phyloP scores from a whole-genome alignment of 208 protist species.

The Kentomonas sorsogonicus region DNA sequence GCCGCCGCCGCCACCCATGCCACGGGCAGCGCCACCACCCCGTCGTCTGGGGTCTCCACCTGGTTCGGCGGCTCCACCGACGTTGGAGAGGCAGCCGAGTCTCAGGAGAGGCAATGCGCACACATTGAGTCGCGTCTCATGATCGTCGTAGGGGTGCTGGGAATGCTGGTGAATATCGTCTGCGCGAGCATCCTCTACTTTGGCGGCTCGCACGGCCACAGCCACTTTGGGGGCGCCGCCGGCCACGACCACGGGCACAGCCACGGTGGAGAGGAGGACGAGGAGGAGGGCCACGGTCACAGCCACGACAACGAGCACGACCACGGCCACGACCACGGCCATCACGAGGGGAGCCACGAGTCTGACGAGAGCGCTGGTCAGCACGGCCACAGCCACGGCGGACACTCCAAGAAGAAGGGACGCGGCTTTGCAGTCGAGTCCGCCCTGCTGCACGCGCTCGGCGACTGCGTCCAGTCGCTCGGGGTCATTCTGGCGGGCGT shows the following conservation, averaged over 20 bases:
- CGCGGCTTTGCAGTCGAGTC: slow-evolving; percentile 62
- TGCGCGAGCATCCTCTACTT: slow-evolving; percentile 81
- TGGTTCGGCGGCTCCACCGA: not conserved
- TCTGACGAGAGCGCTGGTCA: too few relatives aligned
- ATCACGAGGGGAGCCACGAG: too few relatives aligned
- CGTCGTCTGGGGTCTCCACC: not conserved
- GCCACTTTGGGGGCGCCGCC: slow-evolving; percentile 39
- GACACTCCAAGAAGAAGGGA: not conserved
- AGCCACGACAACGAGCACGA: slow-evolving; percentile 44
- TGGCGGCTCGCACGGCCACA: slow-evolving; percentile 77
- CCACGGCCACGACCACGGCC: slow-evolving; percentile 24
- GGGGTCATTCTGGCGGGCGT: slow-evolving; percentile 81
- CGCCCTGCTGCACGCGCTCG: slow-evolving; percentile 84
- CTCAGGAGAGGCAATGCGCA: slow-evolving; percentile 18
- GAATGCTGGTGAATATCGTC: slow-evolving; percentile 82
- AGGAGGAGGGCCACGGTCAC: slow-evolving; percentile 25
- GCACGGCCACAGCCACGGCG: slow-evolving; percentile 16
- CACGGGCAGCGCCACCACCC: too few relatives aligned
- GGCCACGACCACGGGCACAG: slow-evolving; percentile 31
- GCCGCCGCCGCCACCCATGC: not conserved
- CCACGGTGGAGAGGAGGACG: slow-evolving; percentile 18
- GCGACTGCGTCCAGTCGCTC: slow-evolving; percentile 86
- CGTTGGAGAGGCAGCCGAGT: not conserved
- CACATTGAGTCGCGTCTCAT: slow-evolving; percentile 64
- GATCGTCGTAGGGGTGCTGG: slow-evolving; percentile 74